Conservation (phyloP, 257 asterid species). For the Solanum etuberosum region DNA sequence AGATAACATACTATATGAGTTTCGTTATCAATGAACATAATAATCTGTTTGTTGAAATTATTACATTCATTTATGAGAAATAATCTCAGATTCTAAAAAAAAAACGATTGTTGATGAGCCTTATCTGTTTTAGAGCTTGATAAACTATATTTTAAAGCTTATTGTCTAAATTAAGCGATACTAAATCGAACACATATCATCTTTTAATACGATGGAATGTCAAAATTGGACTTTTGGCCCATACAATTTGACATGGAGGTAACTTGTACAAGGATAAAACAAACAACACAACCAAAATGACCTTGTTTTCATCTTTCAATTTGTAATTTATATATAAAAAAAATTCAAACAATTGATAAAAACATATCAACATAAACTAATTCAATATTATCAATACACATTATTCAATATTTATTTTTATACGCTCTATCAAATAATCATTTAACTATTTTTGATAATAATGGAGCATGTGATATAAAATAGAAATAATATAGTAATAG, state of each 20-base stretch:
- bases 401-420: background rate
- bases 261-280: background rate
- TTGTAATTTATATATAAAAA: background rate
- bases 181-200: background rate
- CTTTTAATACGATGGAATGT: background rate
- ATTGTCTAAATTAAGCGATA: background rate
- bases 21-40: no score
- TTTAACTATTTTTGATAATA: background rate
- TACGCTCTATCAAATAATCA: no score
- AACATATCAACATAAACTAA: background rate
- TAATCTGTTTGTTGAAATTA: no score
- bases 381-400: background rate
- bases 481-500: background rate
- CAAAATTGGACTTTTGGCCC: background rate
- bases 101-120: background rate
- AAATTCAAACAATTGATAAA: background rate
- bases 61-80: no score
- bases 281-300: background rate
- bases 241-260: background rate
- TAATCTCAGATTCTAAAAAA: background rate
- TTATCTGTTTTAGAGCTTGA: no score
- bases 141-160: no score
- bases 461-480: background rate
- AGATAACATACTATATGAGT: no score
- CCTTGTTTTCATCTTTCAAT: background rate